Percentiles rank a stretch among this genome's conserved stretches.
Conservation (phyloP, 768 basidiomycete genomes). For the Collybia sordida region DNA sequence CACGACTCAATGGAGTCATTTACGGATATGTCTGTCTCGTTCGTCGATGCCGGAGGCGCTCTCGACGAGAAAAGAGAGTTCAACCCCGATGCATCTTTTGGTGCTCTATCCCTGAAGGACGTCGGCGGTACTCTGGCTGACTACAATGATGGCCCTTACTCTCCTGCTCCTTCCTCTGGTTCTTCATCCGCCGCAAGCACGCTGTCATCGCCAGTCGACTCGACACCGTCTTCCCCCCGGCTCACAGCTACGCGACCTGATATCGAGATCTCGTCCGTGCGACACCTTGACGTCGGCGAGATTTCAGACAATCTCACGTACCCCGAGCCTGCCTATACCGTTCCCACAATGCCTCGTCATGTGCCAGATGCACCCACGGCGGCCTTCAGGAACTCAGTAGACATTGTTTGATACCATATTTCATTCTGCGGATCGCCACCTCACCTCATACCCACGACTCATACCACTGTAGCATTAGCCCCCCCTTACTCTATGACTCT, state of each 20-base stretch:
- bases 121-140: slow-evolving; percentile 39
- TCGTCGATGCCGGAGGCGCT: slow-evolving; percentile 38
- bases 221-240: slow-evolving; percentile 10
- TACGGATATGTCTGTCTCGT: slow-evolving; percentile 39
- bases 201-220: slow-evolving; percentile 18
- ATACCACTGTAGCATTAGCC: slow-evolving; percentile 19
- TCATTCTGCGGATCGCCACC: neutral
- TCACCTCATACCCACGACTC: slow-evolving; percentile 1
- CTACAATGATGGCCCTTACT: slow-evolving; percentile 26
- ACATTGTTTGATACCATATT: neutral
- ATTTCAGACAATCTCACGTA: slow-evolving; percentile 2
- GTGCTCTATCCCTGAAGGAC: slow-evolving; percentile 34
- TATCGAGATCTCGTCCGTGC: slow-evolving; percentile 31
- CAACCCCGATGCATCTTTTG: slow-evolving; percentile 34
- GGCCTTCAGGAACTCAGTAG: slow-evolving; percentile 2
- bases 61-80: slow-evolving; percentile 32
- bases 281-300: slow-evolving; percentile 7
- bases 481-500: too few species aligned
- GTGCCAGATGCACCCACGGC: slow-evolving; percentile 9
- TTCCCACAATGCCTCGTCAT: slow-evolving; percentile 1
- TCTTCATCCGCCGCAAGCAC: slow-evolving; percentile 34
- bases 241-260: slow-evolving; percentile 22
- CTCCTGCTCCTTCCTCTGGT: slow-evolving; percentile 32
- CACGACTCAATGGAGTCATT: slow-evolving; percentile 50
- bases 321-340: slow-evolving; percentile 4